Conservation (phyloP, 1,284 basidiomycete species). For the Garcileccinum viscosum region DNA sequence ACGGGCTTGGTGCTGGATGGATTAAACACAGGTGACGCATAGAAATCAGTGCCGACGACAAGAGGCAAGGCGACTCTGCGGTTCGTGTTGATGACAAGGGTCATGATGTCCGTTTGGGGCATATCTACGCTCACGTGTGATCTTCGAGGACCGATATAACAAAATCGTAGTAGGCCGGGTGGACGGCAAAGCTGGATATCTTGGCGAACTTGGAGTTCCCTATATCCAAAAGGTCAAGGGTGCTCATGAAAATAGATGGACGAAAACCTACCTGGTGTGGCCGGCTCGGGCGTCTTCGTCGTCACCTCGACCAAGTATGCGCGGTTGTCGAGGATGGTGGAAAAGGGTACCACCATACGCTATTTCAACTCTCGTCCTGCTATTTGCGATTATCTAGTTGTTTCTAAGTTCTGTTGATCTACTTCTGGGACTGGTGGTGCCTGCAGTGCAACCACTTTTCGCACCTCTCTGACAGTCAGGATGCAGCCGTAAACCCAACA, state of each 20-base stretch:
- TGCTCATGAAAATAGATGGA: not conserved
- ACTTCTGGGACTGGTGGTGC: too few relatives aligned
- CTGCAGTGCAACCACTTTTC: too few relatives aligned
- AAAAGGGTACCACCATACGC: constrained; percentile 41
- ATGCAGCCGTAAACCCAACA: too few relatives aligned
- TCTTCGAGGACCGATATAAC: constrained; percentile 57
- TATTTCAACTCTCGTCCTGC: too few relatives aligned
- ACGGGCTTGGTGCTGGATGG: constrained; percentile 69
- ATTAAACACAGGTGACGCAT: constrained; percentile 63
- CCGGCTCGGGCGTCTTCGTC: constrained; percentile 15
- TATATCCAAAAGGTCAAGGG: constrained; percentile 13
- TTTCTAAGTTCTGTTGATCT: too few relatives aligned
- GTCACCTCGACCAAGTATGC: constrained; percentile 28
- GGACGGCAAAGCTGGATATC: constrained; percentile 52
- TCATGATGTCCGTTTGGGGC: constrained; percentile 56
- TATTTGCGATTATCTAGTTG: too few relatives aligned
- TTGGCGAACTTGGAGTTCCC: constrained; percentile 48
- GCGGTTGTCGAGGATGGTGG: constrained; percentile 34
- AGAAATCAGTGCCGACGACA: constrained; percentile 63
- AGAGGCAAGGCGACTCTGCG: constrained; percentile 35
- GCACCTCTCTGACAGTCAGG: too few relatives aligned
- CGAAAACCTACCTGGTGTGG: constrained; percentile 35
- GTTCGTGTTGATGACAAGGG: constrained; percentile 52
- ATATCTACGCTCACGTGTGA: constrained; percentile 60
- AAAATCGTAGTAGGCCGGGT: constrained; percentile 32